Percentiles rank a stretch among this genome's conserved stretches.
Evolutionary conservation across 108 stramenopile genomes (phyloP).

Genomic region (Skeletonema grethae): DNA sequence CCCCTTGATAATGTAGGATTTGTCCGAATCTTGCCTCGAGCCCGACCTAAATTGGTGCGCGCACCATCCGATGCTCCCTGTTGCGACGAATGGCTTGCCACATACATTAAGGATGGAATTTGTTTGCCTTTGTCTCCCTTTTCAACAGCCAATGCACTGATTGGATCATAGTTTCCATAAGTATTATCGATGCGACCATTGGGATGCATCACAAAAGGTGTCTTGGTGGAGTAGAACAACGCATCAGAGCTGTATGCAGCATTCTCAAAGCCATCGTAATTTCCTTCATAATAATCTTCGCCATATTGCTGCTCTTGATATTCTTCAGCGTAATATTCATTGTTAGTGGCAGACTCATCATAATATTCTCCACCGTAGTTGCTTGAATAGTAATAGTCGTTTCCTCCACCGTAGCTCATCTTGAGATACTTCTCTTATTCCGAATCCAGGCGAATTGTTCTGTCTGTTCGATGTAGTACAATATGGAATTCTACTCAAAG

Average conservation of each 20-base stretch:
- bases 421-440: neutral
- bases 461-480: too few relatives aligned
- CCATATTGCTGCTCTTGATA: neutral
- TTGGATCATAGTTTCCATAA: constrained; percentile 40
- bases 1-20: constrained; percentile 22
- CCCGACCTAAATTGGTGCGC: neutral
- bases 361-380: constrained; percentile 12
- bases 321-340: constrained; percentile 9
- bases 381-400: constrained; percentile 1
- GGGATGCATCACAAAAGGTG: constrained; percentile 33
- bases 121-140: neutral
- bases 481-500: too few relatives aligned
- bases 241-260: neutral
- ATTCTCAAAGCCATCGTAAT: constrained; percentile 5
- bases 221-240: constrained; percentile 20
- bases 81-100: constrained; percentile 62
- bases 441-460: too few relatives aligned
- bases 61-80: constrained; percentile 6
- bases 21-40: neutral
- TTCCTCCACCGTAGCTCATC: constrained; percentile 10
- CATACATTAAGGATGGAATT: constrained; percentile 47
- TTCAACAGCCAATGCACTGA: constrained; percentile 61
- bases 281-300: neutral
- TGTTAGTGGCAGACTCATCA: neutral
- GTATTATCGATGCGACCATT: constrained; percentile 13